Conservation (phyloP, 2,329 filamentous ascomycete genomes). For the Cladosporium sp. region DNA sequence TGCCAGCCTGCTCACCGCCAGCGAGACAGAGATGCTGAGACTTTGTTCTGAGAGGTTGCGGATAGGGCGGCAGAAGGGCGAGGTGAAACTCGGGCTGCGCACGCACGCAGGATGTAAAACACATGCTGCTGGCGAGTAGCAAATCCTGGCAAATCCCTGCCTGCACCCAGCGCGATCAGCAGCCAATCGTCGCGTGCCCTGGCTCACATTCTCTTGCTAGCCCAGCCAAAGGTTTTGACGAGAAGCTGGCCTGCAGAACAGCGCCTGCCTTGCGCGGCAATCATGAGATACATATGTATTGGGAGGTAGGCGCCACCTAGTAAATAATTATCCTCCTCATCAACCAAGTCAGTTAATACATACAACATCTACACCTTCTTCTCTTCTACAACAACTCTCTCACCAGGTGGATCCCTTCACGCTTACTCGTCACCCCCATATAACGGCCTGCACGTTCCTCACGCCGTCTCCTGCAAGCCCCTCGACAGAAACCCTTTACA, state of each 20-base stretch:
- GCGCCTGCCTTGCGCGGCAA: constrained; percentile 15
- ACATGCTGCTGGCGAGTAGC: neutral
- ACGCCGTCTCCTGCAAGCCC: constrained; percentile 21
- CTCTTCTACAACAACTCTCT: constrained; percentile 5
- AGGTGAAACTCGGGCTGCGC: constrained; percentile 13
- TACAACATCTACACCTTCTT: neutral
- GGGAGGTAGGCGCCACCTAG: neutral
- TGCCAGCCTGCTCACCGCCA: constrained; percentile 8
- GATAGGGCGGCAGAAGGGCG: constrained; percentile 15
- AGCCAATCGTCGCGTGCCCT: constrained; percentile 10
- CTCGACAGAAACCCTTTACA: constrained; percentile 23
- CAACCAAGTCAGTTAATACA: neutral
- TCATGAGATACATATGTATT: neutral
- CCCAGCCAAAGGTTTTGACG: constrained; percentile 12
- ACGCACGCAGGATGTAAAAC: constrained; percentile 13
- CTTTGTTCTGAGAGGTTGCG: neutral
- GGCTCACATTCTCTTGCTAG: constrained; percentile 11
- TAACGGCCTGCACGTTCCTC: constrained; percentile 15
- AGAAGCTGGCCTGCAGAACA: constrained; percentile 7
- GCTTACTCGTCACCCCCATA: constrained; percentile 18
- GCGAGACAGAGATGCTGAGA: neutral
- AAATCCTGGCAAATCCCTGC: neutral
- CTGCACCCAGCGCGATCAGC: neutral
- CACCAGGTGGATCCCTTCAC: constrained; percentile 10
- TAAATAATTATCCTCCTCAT: neutral